phyloP scores from a whole-genome alignment of 352 stramenopile species.

The Sclerospora graminicola region DNA sequence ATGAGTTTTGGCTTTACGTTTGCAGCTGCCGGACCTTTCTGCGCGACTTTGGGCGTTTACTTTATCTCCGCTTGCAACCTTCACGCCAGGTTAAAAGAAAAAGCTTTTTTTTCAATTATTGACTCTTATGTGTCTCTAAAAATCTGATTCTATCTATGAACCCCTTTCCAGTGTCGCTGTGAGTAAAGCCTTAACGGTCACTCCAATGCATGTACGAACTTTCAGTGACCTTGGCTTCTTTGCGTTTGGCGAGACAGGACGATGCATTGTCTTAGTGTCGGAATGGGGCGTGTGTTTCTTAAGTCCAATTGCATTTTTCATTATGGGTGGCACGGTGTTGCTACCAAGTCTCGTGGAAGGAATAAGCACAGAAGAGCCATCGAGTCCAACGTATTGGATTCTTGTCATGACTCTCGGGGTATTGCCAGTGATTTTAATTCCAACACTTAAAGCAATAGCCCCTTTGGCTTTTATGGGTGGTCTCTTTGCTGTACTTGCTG shows the following conservation, averaged over 20 bases:
- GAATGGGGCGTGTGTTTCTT: slow-evolving; percentile 55
- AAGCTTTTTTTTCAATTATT: too few relatives aligned
- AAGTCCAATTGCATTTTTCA: slow-evolving; percentile 61
- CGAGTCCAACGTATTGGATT: slow-evolving; percentile 50
- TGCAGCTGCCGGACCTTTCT: slow-evolving; percentile 36
- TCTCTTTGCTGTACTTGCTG: too few relatives aligned
- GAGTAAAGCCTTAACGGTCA: slow-evolving; percentile 45
- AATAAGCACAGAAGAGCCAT: slow-evolving; percentile 9
- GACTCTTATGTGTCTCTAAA: too few relatives aligned
- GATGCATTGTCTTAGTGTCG: slow-evolving; percentile 36
- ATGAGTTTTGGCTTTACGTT: slow-evolving; percentile 62
- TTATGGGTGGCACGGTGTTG: slow-evolving; percentile 51
- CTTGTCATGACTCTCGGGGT: slow-evolving; percentile 37
- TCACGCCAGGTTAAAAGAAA: too few relatives aligned
- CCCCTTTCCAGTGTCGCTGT: slow-evolving; percentile 23
- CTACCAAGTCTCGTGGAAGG: slow-evolving; percentile 48
- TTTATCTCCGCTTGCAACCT: slow-evolving; percentile 74
- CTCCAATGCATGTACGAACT: slow-evolving; percentile 42
- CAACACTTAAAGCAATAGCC: too few relatives aligned
- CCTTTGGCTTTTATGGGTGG: too few relatives aligned
- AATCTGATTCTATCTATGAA: too few relatives aligned
- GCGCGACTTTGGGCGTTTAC: slow-evolving; percentile 52
- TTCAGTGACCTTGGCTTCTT: slow-evolving; percentile 68
- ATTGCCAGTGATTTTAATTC: slow-evolving; percentile 51
- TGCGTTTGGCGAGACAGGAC: slow-evolving; percentile 39